Percentiles rank a stretch among this genome's conserved stretches.
These are phyloP conservation scores for Wickerhamiella sergipiensis DNA, from an alignment of 805 yeast species.

Conservation along the genomic window DNA sequence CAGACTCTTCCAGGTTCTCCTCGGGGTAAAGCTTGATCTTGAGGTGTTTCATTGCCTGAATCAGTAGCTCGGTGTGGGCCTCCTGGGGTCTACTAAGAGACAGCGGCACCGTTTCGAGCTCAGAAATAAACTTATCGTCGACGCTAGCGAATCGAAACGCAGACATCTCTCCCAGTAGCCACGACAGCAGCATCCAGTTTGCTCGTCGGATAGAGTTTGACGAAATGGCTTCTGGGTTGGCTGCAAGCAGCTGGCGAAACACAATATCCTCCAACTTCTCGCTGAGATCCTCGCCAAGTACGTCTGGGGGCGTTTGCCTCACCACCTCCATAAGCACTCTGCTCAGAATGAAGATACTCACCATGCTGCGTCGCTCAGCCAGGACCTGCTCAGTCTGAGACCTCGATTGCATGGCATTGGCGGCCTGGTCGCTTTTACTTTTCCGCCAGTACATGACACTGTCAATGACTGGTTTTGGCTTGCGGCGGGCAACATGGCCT, in stretches of 20 bases:
- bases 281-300: constrained; percentile 63
- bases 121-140: constrained; percentile 86
- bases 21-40: constrained; percentile 71
- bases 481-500: constrained; percentile 79
- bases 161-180: constrained; percentile 81
- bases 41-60: constrained; percentile 84
- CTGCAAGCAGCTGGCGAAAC: constrained; percentile 73
- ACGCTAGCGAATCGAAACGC: constrained; percentile 71
- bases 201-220: constrained; percentile 69
- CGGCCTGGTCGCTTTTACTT: constrained; percentile 74
- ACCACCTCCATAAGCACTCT: constrained; percentile 88
- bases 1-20: constrained; percentile 83
- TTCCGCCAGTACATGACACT: constrained; percentile 98
- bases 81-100: constrained; percentile 36
- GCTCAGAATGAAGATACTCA: constrained; percentile 78
- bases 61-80: constrained; percentile 55
- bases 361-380: constrained; percentile 71
- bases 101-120: constrained; percentile 67
- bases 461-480: constrained; percentile 92
- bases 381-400: constrained; percentile 24
- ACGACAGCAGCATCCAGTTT: constrained; percentile 88
- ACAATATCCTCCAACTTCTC: constrained; percentile 85
- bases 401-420: constrained; percentile 2
- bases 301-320: constrained; percentile 64
- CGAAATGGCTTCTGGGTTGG: constrained; percentile 62